Base-by-base conservation (phyloP, 2,329 filamentous ascomycete genomes). In the Talaromyces pinophilus region DNA sequence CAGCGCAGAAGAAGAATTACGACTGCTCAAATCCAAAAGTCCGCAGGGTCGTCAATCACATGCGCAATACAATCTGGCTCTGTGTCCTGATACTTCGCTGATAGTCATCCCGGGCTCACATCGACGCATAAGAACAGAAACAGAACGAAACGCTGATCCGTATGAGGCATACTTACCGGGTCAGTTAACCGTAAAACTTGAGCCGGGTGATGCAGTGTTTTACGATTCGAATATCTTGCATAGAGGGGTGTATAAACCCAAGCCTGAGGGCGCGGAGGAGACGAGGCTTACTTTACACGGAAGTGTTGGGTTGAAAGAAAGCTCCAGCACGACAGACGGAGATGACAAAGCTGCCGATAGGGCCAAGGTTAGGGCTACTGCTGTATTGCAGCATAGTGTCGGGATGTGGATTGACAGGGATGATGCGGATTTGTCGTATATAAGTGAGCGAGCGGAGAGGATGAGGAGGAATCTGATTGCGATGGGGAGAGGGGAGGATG, bases 171-270 rank as follows among this genome's bases (percentile, higher is more conserved):
- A 80, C 1, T 71, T 95, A 70, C 87, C 88, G 0, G 86, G 81
- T 0, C 88, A 93, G 81, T 73, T 89, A 15, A 79, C 86, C 3
- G 92, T 96, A 17, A 74, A 82, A 74, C 81, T 96, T 68, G 80
- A 85, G 69, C 84, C 92, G 0, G 92, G 92, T 0, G 92, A 96
- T 78, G 87, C 90, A 17, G 91, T 91, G 50, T 96, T 96, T 73
- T 96, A 96, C 75, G 88, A 96, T 77, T 96, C 93, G 74, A 96
- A 96, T 76, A 96, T 96, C 69, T 76, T 96, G 64, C 81, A 82
- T 64, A 76, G 81, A 5, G 80, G 80, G 2, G 75, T 79, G 30
- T 83, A 82, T 67, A 73, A 73, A 67, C 77, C 70, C 8, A 81
- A 81, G 68, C 69, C 68, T 28, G 73, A 73, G 4, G 11, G 11